A percentile compares a stretch with the other conserved stretches of the same genome.
phyloP scores from a whole-genome alignment of 257 asterid species.

The Nicotiana noctiflora region DNA sequence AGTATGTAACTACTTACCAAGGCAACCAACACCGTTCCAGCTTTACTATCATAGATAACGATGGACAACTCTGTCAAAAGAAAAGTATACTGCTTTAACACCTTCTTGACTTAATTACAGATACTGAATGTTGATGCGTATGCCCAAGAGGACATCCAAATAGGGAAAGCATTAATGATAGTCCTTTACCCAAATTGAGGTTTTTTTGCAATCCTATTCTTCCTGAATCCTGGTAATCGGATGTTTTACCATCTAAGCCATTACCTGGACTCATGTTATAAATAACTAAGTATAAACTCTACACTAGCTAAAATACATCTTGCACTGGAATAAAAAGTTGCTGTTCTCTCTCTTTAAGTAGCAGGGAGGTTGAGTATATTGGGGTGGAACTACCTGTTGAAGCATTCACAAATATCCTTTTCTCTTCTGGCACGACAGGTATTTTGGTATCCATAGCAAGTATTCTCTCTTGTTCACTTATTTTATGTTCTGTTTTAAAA shows the following conservation, averaged over 20 bases:
- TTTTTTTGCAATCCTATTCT: background rate
- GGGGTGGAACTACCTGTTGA: constrained; percentile 66
- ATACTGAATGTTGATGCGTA: too few relatives aligned
- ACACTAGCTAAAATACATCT: background rate
- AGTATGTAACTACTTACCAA: constrained; percentile 29
- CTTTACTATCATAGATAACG: constrained; percentile 51
- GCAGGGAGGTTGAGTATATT: constrained; percentile 72
- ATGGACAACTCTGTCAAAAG: constrained; percentile 37
- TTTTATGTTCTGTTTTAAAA: constrained; percentile 1
- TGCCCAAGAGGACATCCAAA: constrained; percentile 4
- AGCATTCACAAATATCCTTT: constrained; percentile 83
- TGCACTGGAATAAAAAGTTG: background rate
- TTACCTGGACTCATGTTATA: background rate
- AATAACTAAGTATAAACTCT: background rate
- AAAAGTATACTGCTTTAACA: background rate
- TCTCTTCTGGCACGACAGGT: constrained; percentile 99
- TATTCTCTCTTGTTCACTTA: constrained; percentile 2
- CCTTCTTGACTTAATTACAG: too few relatives aligned
- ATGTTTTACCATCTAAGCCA: background rate
- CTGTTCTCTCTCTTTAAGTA: constrained; percentile 18
- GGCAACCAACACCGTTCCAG: constrained; percentile 57
- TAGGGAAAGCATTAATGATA: background rate
- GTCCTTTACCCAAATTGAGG: background rate
- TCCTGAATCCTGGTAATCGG: background rate
- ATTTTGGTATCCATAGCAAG: constrained; percentile 15